These are phyloP conservation scores for Talaromyces amestolkiae DNA, from an alignment of 2,329 filamentous ascomycete species.

Conservation along the genomic window DNA sequence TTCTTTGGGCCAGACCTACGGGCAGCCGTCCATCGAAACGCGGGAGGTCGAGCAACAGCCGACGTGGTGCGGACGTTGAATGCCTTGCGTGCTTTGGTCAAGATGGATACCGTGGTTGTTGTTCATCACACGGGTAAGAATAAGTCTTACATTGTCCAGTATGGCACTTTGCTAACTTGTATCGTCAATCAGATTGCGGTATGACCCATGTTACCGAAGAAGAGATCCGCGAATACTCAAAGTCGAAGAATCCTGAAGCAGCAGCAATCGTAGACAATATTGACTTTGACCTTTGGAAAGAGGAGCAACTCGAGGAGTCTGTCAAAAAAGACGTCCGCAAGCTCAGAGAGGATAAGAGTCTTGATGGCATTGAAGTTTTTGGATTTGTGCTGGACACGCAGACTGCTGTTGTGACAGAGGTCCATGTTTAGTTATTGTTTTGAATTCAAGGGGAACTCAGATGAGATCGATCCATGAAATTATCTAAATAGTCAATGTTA, in stretches of 20 bases:
- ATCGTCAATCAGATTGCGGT: background rate
- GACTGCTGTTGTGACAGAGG: conserved; percentile 10
- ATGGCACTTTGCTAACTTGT: background rate
- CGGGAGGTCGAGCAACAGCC: conserved; percentile 8
- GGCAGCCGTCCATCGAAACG: background rate
- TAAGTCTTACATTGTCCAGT: no score
- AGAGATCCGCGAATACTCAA: background rate
- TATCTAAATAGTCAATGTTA: background rate
- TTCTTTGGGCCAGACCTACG: background rate
- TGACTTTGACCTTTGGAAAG: conserved; percentile 5
- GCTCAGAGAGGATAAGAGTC: conserved; percentile 3
- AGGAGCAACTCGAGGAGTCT: conserved; percentile 1
- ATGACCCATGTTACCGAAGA: background rate
- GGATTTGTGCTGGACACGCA: conserved; percentile 6
- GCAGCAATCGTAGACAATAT: conserved; percentile 7
- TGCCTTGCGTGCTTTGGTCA: background rate
- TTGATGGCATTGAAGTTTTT: background rate
- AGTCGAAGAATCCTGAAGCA: conserved; percentile 1
- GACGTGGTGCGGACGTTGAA: conserved; percentile 8
- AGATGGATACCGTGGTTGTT: conserved; percentile 4
- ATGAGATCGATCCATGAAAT: background rate
- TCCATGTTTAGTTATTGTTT: background rate
- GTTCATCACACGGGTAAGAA: conserved; percentile 10
- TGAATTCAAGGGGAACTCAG: background rate
- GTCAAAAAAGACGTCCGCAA: conserved; percentile 5